Base-by-base conservation (phyloP, 495 filamentous ascomycete genomes). In the Penicillium silybi region DNA sequence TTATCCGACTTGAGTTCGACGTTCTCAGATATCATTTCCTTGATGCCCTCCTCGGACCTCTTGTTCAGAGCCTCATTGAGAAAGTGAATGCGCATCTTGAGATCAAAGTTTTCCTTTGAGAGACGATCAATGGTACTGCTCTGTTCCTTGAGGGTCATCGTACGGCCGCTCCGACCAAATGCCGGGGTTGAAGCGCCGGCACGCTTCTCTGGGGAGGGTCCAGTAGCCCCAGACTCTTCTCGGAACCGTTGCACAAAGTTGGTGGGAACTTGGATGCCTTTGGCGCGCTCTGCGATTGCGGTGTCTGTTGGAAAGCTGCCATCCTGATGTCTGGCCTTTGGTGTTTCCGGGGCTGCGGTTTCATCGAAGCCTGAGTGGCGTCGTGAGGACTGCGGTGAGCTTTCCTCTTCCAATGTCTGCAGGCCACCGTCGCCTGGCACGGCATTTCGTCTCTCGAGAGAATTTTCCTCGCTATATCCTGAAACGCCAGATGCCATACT, bases 71-170 rank as follows among this genome's bases (percentile, higher is more conserved):
- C 87, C 59, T 97, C 90, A 61, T 92, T 93, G 27, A 98, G 81
- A 61, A 95, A 97, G 73, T 96, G 92, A 44, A 97, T 93, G 67
- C 96, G 91, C 67, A 98, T 85, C 69, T 98, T 98, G 35, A 98
- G 77, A 62, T 96, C 93, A 63, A 97, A 98, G 57, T 97, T 97
- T 46, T 81, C 78, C 70, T 98, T 98, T 52, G 88, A 90, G 6
- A 97, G 79, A 23, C 91, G 84, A 65, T 97, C 93, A 53, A 98
- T 97, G 19, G 90, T 96, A 64, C 87, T 93, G 56, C 90, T 95
- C 67, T 98, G 93, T 66, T 97, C 93, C 68, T 97, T 97, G 13
- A 98, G 74, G 0, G 95, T 97, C 73, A 97, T 78, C 55, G 84
- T 93, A 59, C 86, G 89, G 37, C 87, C 89, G 46, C 81, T 81